These are phyloP conservation scores for Xylaria castorea DNA, from an alignment of 495 filamentous ascomycete genomes.

Conservation along the genomic window DNA sequence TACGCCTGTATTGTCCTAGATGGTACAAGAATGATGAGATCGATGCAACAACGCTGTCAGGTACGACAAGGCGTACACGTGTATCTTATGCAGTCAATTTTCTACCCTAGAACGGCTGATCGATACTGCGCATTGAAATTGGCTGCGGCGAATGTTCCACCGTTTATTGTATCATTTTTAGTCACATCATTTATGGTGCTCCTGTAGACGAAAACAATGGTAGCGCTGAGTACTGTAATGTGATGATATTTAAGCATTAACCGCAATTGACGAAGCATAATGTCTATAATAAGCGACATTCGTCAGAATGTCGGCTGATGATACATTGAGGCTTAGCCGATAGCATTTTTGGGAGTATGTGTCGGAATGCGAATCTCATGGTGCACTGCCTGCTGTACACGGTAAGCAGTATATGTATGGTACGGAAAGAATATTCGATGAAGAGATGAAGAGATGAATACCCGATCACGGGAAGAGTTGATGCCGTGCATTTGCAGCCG, in stretches of 20 bases:
- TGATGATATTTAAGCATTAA: not conserved
- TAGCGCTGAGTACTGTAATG: not conserved
- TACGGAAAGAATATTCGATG: too few species aligned
- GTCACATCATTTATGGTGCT: not conserved
- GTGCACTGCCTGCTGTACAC: not conserved
- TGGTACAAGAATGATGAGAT: conserved; percentile 28
- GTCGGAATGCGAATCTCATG: not conserved
- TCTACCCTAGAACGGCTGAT: not conserved
- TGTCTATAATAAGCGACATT: not conserved
- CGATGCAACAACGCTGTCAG: conserved; percentile 25
- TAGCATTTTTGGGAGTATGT: not conserved
- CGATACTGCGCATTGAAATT: not conserved
- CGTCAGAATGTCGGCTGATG: conserved; percentile 6
- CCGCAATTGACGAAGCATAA: conserved; percentile 1
- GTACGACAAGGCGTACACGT: conserved; percentile 15
- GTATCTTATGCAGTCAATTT: not conserved
- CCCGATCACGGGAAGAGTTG: not conserved
- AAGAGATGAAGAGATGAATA: too few species aligned
- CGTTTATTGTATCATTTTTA: not conserved
- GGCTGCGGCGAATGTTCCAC: not conserved
- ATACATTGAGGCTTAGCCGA: not conserved
- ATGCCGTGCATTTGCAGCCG: not conserved
- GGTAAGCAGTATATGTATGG: too few species aligned
- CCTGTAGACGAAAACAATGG: not conserved
- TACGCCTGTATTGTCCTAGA: not conserved